Percentiles rank a stretch among this genome's conserved stretches.
Conservation (phyloP, 2,329 filamentous ascomycete genomes). For the Tricladium varicosporioides region DNA sequence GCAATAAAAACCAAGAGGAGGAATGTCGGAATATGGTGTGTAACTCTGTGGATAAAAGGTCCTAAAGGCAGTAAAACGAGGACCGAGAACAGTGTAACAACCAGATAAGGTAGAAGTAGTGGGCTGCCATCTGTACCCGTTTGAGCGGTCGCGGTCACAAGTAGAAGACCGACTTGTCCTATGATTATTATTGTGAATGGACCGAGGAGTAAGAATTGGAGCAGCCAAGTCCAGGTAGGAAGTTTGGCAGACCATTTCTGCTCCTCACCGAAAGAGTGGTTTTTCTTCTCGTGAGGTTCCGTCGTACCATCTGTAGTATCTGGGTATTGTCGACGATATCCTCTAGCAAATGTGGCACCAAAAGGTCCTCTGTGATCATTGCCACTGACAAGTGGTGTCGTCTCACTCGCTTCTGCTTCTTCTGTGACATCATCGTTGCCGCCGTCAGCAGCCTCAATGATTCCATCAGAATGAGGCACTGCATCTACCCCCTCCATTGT, state of each 20-base stretch:
- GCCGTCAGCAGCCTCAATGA: conserved; percentile 34
- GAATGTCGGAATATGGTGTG: conserved; percentile 77
- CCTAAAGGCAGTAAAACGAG: conserved; percentile 72
- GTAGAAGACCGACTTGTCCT: conserved; percentile 71
- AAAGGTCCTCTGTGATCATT: conserved; percentile 49
- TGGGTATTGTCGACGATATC: conserved; percentile 38
- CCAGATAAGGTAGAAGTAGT: conserved; percentile 68
- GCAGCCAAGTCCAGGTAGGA: conserved; percentile 81
- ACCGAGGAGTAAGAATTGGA: conserved; percentile 79
- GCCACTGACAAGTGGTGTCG: conserved; percentile 50
- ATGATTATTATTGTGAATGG: conserved; percentile 76
- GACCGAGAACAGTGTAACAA: conserved; percentile 65
- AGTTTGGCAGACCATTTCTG: conserved; percentile 82
- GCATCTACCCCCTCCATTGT: conserved; percentile 38
- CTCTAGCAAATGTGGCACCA: conserved; percentile 55
- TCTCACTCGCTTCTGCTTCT: conserved; percentile 45
- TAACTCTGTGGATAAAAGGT: conserved; percentile 85
- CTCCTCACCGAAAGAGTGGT: conserved; percentile 62
- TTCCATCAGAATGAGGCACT: conserved; percentile 34
- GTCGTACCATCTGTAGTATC: conserved; percentile 25
- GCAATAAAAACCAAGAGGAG: conserved; percentile 69
- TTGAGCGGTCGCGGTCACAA: conserved; percentile 72
- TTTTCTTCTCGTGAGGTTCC: conserved; percentile 35
- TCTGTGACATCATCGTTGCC: conserved; percentile 28
- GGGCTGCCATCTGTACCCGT: conserved; percentile 81